phyloP scores from a whole-genome alignment of 169 alveolate species.

The Besnoitia besnoiti region DNA sequence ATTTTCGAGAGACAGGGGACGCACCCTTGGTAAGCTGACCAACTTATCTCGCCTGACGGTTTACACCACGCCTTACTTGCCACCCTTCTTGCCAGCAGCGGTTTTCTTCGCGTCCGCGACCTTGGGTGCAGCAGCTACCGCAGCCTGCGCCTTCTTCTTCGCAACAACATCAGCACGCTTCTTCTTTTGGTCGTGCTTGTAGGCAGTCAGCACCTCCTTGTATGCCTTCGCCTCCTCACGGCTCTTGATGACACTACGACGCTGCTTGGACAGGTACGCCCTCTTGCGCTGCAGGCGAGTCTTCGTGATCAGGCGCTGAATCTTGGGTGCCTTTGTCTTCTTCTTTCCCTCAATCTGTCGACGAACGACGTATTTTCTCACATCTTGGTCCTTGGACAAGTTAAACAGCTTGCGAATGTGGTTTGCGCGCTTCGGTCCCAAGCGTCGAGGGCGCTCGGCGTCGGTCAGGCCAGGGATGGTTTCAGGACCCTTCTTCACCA shows the following conservation, averaged over 20 bases:
- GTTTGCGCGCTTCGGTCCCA: slow-evolving; percentile 99
- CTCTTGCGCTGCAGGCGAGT: slow-evolving; percentile 97
- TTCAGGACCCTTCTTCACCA: slow-evolving; percentile 96
- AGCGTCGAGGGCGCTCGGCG: slow-evolving; percentile 95
- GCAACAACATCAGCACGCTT: slow-evolving; percentile 32
- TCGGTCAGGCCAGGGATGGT: slow-evolving; percentile 98
- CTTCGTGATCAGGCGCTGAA: slow-evolving; percentile 99
- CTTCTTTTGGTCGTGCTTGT: slow-evolving; percentile 18
- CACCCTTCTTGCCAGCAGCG: slow-evolving; percentile 25
- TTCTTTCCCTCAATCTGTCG: slow-evolving; percentile 83
- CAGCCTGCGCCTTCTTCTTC: slow-evolving; percentile 25
- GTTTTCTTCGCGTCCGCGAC: not conserved
- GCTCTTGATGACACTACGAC: slow-evolving; percentile 43
- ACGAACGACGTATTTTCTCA: slow-evolving; percentile 94
- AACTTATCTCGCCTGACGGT: no score
- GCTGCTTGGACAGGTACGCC: slow-evolving; percentile 51
- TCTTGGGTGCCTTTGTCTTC: slow-evolving; percentile 97
- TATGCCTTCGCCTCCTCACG: slow-evolving; percentile 49
- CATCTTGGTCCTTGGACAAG: slow-evolving; percentile 93
- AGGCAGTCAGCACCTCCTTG: slow-evolving; percentile 50
- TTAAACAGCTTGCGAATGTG: slow-evolving; percentile 97
- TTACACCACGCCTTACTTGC: not conserved
- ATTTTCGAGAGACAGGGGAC: not conserved
- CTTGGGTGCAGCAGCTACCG: not conserved
- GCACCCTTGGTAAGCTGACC: no score